Evolutionary conservation across 352 stramenopile species (phyloP).

Genomic region (Pythium angustatum): DNA sequence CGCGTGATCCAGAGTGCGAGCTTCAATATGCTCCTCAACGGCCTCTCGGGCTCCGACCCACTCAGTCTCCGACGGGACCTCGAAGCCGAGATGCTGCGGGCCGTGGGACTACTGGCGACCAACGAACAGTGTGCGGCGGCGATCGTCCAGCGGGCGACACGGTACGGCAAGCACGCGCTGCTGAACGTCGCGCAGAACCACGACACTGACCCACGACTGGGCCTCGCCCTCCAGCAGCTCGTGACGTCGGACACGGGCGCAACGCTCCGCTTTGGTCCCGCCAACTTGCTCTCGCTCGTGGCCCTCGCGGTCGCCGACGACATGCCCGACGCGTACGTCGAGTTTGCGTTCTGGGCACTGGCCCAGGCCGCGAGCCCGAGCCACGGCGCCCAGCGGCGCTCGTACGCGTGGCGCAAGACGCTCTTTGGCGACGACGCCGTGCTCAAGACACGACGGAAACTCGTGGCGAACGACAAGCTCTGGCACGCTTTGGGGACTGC

Average conservation of each 20-base stretch:
- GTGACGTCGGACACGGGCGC: slow-evolving; percentile 43
- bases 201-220: slow-evolving; percentile 57
- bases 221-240: slow-evolving; percentile 51
- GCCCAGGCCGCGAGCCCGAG: neutral
- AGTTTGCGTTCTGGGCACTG: slow-evolving; percentile 74
- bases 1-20: slow-evolving; percentile 55
- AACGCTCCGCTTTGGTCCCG: slow-evolving; percentile 55
- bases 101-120: slow-evolving; percentile 48
- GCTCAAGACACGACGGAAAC: slow-evolving; percentile 51
- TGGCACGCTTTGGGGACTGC: slow-evolving; percentile 40
- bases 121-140: slow-evolving; percentile 54
- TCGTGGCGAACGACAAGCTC: slow-evolving; percentile 51
- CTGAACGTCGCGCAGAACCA: slow-evolving; percentile 56
- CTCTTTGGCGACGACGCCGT: slow-evolving; percentile 62
- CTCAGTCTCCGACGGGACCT: slow-evolving; percentile 37
- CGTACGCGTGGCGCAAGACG: slow-evolving; percentile 59
- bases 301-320: slow-evolving; percentile 56
- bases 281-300: slow-evolving; percentile 68
- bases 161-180: slow-evolving; percentile 72
- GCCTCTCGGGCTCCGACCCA: slow-evolving; percentile 43
- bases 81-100: slow-evolving; percentile 50
- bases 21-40: slow-evolving; percentile 65
- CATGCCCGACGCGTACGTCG: slow-evolving; percentile 57
- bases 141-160: slow-evolving; percentile 60
- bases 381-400: slow-evolving; percentile 25